Evolutionary conservation across 78 protist genomes (phyloP), one percentile per base, ranked within the genome.

Genomic region (Dictyostelium citrinum): DNA sequence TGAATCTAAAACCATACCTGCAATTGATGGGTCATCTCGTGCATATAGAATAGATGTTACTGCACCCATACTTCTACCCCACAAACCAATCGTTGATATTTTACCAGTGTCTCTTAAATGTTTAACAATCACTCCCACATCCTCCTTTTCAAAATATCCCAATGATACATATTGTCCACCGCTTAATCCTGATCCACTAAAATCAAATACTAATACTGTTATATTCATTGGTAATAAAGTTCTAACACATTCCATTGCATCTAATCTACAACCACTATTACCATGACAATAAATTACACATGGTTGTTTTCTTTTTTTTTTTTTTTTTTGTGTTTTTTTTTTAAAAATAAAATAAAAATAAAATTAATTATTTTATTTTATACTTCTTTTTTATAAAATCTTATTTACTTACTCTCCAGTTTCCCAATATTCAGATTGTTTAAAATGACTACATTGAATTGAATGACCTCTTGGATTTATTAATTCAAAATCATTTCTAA

Each of bases 1-100:
- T 75, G 91, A 78, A 80, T 96, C 97, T 37, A 95, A 60, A 20
- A 96, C 91, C 86, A 94, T 76, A 22, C 96, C 96, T 7, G 96
- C 96, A 29, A 96, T 79, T 1, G 95, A 82, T 1, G 96, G 95
- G 41, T 96, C 96, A 0, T 90, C 84, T 11, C 46, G 82, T 41
- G 96, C 94, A 55, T 96, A 91, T 61, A 96, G 58, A 35, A 96
- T 71, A 0, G 96, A 39, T 49, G 91, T 79, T 33, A 79, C 96
- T 0, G 97, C 97, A 41, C 97, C 97, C 97, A 96, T 96, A 35
- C 83, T 55, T 27, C 97, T 61, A 7, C 97, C 97, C 97, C 97
- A 96, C 24, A 96, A 61, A 14, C 96, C 97, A 17, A 96, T 83
- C 10, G 95, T 93, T 29, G 93, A 78, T 27, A 79, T 90, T 61